Conservation (phyloP, 495 filamentous ascomycete species). For the Podospora tetraspora region DNA sequence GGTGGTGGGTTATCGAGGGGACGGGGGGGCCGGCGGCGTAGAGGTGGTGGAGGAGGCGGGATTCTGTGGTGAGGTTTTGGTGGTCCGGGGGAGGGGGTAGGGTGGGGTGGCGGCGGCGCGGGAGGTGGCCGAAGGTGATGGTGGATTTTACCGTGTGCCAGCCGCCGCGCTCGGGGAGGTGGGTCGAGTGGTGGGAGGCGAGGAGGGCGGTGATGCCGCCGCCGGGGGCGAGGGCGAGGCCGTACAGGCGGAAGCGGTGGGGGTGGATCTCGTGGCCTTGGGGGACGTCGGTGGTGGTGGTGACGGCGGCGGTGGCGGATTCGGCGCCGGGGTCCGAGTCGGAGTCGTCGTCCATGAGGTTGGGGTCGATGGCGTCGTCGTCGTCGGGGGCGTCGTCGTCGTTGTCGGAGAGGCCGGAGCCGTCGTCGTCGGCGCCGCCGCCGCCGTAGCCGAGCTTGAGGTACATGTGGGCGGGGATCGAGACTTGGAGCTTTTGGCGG, state of each 20-base stretch:
- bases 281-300: constrained; percentile 20
- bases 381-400: constrained; percentile 27
- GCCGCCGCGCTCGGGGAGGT: constrained; percentile 37
- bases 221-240: constrained; percentile 38
- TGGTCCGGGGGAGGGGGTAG: background rate
- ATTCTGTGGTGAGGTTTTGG: constrained; percentile 36
- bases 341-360: constrained; percentile 22
- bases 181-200: constrained; percentile 33
- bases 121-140: constrained; percentile 36
- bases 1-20: constrained; percentile 26
- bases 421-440: constrained; percentile 7
- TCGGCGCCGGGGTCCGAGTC: constrained; percentile 11
- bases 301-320: constrained; percentile 16
- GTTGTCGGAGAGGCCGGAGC: constrained; percentile 10
- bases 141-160: constrained; percentile 38
- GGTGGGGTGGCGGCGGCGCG: constrained; percentile 1
- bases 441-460: constrained; percentile 19
- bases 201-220: constrained; percentile 41
- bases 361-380: constrained; percentile 15
- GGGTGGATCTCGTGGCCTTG: constrained; percentile 37
- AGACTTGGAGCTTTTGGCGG: constrained; percentile 34
- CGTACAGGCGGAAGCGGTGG: constrained; percentile 42
- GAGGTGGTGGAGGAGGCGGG: constrained; percentile 41
- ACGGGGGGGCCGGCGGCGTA: constrained; percentile 43
- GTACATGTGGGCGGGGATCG: constrained; percentile 27